These are phyloP conservation scores for Trichoderma atrobrunneum DNA, from an alignment of 2,329 filamentous ascomycete species.

Conservation along the genomic window DNA sequence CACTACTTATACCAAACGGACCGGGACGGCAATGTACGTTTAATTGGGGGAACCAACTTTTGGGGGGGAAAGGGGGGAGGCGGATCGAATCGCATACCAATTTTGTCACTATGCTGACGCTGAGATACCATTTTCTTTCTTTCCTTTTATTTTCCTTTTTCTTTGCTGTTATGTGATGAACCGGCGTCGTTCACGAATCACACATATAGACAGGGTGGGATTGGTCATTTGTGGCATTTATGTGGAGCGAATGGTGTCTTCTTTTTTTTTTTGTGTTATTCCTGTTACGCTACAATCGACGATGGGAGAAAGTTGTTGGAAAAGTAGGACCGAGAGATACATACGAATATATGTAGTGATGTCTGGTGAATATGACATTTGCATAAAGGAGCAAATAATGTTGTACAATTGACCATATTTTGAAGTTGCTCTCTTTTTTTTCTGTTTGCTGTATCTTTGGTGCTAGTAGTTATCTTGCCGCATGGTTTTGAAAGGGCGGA, in stretches of 20 bases:
- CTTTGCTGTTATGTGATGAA: neutral
- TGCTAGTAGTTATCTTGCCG: neutral
- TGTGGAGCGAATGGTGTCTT: neutral
- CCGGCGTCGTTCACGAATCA: slow-evolving; percentile 14
- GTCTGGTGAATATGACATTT: slow-evolving; percentile 6
- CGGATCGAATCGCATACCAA: slow-evolving; percentile 2
- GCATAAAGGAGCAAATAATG: neutral
- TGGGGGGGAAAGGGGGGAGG: neutral
- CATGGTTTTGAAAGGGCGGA: neutral
- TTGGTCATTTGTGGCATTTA: slow-evolving; percentile 7
- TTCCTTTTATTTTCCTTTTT: neutral
- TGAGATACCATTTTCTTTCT: slow-evolving; percentile 20
- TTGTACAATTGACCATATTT: neutral
- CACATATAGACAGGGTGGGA: slow-evolving; percentile 10
- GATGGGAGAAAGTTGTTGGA: neutral
- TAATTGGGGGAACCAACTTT: slow-evolving; percentile 19
- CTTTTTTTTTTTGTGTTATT: neutral
- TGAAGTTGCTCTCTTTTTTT: neutral
- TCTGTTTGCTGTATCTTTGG: neutral
- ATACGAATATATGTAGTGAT: slow-evolving; percentile 6
- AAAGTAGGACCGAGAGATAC: neutral
- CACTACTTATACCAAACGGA: slow-evolving; percentile 12
- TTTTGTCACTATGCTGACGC: slow-evolving; percentile 16
- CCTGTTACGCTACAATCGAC: neutral
- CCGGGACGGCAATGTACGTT: slow-evolving; percentile 22